Percentiles rank a stretch among this genome's conserved stretches.
Conservation (phyloP, 1,284 basidiomycete genomes). For the Ustilago curta region DNA sequence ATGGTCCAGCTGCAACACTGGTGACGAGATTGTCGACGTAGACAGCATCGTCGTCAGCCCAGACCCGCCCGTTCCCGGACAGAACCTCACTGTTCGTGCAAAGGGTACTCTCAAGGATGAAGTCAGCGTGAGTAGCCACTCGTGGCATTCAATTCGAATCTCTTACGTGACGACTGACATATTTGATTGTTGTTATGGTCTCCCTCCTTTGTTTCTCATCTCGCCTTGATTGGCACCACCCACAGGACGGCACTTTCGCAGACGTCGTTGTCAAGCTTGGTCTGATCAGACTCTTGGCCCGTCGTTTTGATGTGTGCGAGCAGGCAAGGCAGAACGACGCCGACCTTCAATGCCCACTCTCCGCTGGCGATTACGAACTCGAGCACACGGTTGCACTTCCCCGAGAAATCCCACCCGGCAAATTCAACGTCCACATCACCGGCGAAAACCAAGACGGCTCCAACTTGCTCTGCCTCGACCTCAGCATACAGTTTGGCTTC, state of each 20-base stretch:
- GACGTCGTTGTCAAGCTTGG: slow-evolving; percentile 67
- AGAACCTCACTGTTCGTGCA: slow-evolving; percentile 64
- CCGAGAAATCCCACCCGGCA: slow-evolving; percentile 71
- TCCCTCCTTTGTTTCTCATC: not conserved
- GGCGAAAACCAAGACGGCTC: slow-evolving; percentile 84
- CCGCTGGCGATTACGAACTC: slow-evolving; percentile 60
- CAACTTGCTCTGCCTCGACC: slow-evolving; percentile 82
- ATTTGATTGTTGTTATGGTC: not conserved
- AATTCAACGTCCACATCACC: slow-evolving; percentile 80
- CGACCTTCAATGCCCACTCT: slow-evolving; percentile 63
- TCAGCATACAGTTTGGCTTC: slow-evolving; percentile 74
- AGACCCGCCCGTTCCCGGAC: slow-evolving; percentile 65
- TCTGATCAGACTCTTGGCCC: slow-evolving; percentile 58
- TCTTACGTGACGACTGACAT: not conserved
- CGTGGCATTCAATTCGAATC: not conserved
- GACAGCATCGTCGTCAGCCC: slow-evolving; percentile 60
- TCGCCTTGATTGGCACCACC: not conserved
- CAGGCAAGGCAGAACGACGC: slow-evolving; percentile 60
- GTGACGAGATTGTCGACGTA: slow-evolving; percentile 52
- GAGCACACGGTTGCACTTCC: slow-evolving; percentile 64
- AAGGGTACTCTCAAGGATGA: slow-evolving; percentile 52
- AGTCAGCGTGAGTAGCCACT: slow-evolving; percentile 54
- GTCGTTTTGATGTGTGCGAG: slow-evolving; percentile 65
- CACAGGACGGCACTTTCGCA: slow-evolving; percentile 58
- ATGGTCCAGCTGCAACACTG: slow-evolving; percentile 61